Base-by-base conservation (phyloP, 2,329 filamentous ascomycete species). In the Elsinoe necatrix region DNA sequence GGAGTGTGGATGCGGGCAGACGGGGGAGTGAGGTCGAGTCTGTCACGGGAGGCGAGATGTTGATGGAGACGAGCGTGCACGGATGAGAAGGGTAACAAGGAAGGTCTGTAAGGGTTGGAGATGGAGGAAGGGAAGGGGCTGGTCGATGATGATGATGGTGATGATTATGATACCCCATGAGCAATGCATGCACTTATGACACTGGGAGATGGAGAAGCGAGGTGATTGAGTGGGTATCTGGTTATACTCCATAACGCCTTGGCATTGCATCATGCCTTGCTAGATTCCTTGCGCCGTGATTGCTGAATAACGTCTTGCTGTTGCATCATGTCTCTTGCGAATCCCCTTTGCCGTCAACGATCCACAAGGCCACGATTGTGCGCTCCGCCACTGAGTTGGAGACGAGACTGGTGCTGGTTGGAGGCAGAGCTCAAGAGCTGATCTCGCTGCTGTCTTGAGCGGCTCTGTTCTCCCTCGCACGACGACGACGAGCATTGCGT, bases 101-200 rank as follows among this genome's bases (percentile, higher is more conserved):
- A 34, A 23, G 1, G 8, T 29, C 3, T 31, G n/a, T 14, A 16
- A 16, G 11, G 14, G 9, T 31, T 14, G 3, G 3, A 43, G 41
- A 43, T 7, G 41, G 9, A 2, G 2, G 21, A 27, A 7, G 20
- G 52, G 41, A 20, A 25, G 37, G 3, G 11, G 23, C 12, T 18
- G 5, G 21, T n/a, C n/a, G n/a, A n/a, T n/a, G n/a, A n/a, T n/a
- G n/a, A n/a, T 14, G 52, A 14, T 21, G 34, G 39, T 23, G 18
- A 43, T 18, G 18, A 43, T 54, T 31, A 55, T 43, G 34, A 55
- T 55, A 55, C 52, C 52, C 52, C 12, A 55, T 18, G 27, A 50
- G 45, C 23, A 50, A 50, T 50, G 25, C 9, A 50, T 18, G 31
- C 45, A 16, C 45, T n/a, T 54, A 21, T 25, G 41, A 45, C 41